Evolutionary conservation across 441 rosid species (phyloP), one percentile per base, ranked within the genome.

Genomic region (Pelargonium australe): DNA sequence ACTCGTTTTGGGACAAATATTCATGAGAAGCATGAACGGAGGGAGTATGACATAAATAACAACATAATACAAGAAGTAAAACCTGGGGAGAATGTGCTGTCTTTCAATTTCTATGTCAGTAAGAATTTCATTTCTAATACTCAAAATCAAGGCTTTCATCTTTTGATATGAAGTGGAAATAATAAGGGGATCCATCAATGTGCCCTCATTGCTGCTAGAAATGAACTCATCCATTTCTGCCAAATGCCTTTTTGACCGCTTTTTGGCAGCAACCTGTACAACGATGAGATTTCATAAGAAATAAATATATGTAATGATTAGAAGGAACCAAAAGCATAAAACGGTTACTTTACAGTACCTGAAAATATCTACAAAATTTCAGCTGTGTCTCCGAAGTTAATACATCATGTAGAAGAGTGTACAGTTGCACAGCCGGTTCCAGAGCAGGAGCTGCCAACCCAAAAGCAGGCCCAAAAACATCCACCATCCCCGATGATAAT

Each of bases 41-140:
- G 63, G 64, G 41, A n/a, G 25, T 1, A 41, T 11, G 28, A 47
- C 45, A 68, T 13, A 66, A 65, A 41, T 40, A 20, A 72, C 76
- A 88, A 37, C 34, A 58, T 9, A 58, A 58, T 19, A 28, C 31
- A 58, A 20, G 63, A 58, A 58, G 13, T 17, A 19, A 19, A 58
- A 58, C 99, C 99, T 94, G 73, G 99, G 99, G 70, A 94, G 92
- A 70, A 88, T 82, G 71, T 91, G 80, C 81, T 84, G 90, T 77
- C 84, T 87, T 80, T 94, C 97, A 73, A 94, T 88, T 85, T 94
- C 97, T 72, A 91, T 89, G 72, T 94, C 99, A 16, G 94, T 88
- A 68, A 65, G 78, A 68, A 94, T 87, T 83, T 94, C 99, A 68
- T 85, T 89, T 79, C 89, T 94, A 23, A 91, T 69, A 78, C 85